Percentiles rank a stretch among this genome's conserved stretches.
phyloP scores from a whole-genome alignment of 148 eudicot species.

The Cornus kousa region DNA sequence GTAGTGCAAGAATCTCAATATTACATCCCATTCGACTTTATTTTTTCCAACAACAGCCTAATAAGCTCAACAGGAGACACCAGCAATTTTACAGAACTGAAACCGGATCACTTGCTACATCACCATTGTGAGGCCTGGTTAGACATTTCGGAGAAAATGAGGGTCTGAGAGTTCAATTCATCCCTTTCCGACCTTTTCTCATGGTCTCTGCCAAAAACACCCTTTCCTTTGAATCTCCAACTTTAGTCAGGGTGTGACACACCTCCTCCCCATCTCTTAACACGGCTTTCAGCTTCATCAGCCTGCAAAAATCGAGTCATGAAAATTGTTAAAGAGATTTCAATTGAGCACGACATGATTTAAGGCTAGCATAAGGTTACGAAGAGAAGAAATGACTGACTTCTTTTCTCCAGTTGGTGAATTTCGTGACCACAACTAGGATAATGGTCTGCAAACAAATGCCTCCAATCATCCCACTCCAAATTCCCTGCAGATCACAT shows the following conservation, averaged over 20 bases:
- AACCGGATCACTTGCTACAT: too few species aligned
- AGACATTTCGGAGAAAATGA: background rate
- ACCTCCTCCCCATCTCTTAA: constrained; percentile 73
- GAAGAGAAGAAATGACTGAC: constrained; percentile 31
- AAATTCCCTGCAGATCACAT: constrained; percentile 56
- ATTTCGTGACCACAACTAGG: constrained; percentile 42
- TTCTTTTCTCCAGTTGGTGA: constrained; percentile 73
- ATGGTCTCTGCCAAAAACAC: background rate
- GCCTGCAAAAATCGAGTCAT: constrained; percentile 42
- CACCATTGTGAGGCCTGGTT: background rate
- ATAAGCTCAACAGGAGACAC: too few species aligned
- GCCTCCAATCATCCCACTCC: constrained; percentile 90
- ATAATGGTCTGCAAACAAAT: constrained; percentile 64
- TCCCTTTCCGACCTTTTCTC: background rate
- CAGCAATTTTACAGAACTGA: too few species aligned
- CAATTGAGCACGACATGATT: background rate
- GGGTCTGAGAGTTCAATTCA: background rate
- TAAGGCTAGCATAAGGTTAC: background rate
- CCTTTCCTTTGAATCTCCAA: background rate
- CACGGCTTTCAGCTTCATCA: constrained; percentile 57
- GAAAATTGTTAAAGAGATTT: background rate
- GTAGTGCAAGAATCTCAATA: too few species aligned
- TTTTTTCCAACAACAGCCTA: too few species aligned
- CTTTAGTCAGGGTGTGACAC: constrained; percentile 26
- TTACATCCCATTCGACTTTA: too few species aligned